Evolutionary conservation across 2,329 filamentous ascomycete species (phyloP).

Genomic region (Hymenoscyphus albidus): DNA sequence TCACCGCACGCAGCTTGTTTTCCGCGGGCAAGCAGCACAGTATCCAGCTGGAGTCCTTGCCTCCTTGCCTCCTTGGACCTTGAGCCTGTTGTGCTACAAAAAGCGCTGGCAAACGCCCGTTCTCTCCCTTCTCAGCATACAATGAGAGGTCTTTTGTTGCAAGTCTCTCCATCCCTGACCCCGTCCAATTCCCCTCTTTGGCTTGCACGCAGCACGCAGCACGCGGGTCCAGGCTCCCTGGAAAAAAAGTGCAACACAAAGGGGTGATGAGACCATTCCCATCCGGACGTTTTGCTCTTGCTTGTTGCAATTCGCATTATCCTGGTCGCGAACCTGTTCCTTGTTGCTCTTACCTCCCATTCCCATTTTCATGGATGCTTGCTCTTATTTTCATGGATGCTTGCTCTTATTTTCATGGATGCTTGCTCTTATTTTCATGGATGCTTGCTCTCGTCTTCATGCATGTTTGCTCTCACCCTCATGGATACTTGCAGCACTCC

Average conservation of each 20-base stretch:
- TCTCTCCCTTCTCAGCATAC: not conserved
- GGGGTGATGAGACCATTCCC: not conserved
- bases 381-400: no score
- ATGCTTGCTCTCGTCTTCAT: no score
- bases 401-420: not conserved
- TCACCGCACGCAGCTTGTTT: not conserved
- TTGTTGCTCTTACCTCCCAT: not conserved
- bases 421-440: not conserved
- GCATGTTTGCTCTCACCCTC: no score
- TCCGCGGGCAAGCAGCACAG: not conserved
- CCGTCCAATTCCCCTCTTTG: not conserved
- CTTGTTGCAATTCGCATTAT: constrained; percentile 4
- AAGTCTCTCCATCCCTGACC: constrained; percentile 4
- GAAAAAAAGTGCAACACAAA: not conserved
- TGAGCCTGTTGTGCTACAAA: not conserved
- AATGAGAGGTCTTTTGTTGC: not conserved
- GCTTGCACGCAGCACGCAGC: not conserved
- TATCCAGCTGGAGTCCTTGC: not conserved
- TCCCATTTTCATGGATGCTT: not conserved
- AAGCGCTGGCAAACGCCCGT: not conserved
- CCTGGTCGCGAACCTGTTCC: constrained; percentile 2
- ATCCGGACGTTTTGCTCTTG: not conserved
- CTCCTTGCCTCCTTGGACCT: no score
- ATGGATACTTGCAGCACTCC: not conserved
- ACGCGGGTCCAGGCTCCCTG: not conserved